Conservation (phyloP, 768 basidiomycete genomes). For the Suillus placidus region DNA sequence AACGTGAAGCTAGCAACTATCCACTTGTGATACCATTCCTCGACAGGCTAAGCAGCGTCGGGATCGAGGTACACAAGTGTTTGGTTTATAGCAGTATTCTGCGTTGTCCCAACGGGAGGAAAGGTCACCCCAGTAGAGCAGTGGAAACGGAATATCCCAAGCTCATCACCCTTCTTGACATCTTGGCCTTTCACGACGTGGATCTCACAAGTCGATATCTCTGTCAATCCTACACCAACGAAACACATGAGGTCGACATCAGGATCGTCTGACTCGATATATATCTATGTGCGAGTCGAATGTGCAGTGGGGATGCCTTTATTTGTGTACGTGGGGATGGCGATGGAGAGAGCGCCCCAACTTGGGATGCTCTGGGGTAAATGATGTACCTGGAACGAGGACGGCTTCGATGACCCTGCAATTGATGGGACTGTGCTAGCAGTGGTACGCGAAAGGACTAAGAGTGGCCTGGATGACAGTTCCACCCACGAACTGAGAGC, state of each 20-base stretch:
- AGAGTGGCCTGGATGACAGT: slow-evolving; percentile 63
- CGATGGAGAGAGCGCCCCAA: no score
- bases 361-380: no score
- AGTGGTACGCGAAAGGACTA: slow-evolving; percentile 56
- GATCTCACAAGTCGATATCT: slow-evolving; percentile 62
- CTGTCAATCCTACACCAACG: slow-evolving; percentile 61
- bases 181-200: slow-evolving; percentile 47
- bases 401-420: slow-evolving; percentile 44
- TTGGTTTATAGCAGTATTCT: not conserved
- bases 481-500: slow-evolving; percentile 50
- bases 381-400: slow-evolving; percentile 26
- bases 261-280: slow-evolving; percentile 57
- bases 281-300: slow-evolving; percentile 56
- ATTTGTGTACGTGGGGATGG: no score
- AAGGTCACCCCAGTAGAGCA: slow-evolving; percentile 41
- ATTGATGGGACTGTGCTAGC: slow-evolving; percentile 63
- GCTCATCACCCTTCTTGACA: slow-evolving; percentile 55
- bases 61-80: not conserved
- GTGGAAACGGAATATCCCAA: slow-evolving; percentile 68
- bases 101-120: not conserved
- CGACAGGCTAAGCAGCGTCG: not conserved
- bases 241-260: slow-evolving; percentile 60
- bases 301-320: no score
- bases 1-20: not conserved
- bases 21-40: not conserved